Evolutionary conservation across 192 early-diverging fungal species (phyloP), one percentile per base, ranked within the genome.

Genomic region (Rhizophlyctis rosea): DNA sequence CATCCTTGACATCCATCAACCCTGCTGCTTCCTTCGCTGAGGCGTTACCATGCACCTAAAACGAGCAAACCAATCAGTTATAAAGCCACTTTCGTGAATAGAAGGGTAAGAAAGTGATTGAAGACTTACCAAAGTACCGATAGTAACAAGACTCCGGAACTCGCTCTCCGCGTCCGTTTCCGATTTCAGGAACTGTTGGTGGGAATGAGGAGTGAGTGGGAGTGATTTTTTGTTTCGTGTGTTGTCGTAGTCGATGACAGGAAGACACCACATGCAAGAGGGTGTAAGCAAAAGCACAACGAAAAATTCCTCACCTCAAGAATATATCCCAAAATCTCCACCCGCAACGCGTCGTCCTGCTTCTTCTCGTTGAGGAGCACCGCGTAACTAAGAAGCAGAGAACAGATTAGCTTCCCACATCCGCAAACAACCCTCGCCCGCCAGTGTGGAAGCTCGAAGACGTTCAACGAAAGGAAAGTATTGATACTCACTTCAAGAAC

Each of bases 81-180:
- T 47, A 1, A 16, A 23, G 18, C 47, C 47, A 47, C 47, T 47
- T 47, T 47, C 23, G 18, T 47, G 47, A 47, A 16, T n/a, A n/a
- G n/a, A n/a, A n/a, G n/a, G n/a, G n/a, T n/a, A n/a, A n/a, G n/a
- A n/a, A n/a, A n/a, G n/a, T n/a, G n/a, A 47, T 47, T 23, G 1
- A 16, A 47, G 11, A 31, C 53, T 44, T 49, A 84, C 83, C 71
- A 91, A 59, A 14, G 86, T 91, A 11, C 89, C 89, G 21, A 88
- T 33, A 0, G 84, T 82, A 27, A 84, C 76, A 29, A 88, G 33
- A 16, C 72, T 65, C 7, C 86, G 82, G 68, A 84, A 82, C 33
- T 81, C 65, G 39, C 72, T 83, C 44, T 91, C 85, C 30, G 77
- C 76, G 50, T 87, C 85, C 34, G 74, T 49, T 68, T 88, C 81